Evolutionary conservation across 352 stramenopile genomes (phyloP).

Genomic region (Phytophthora hybrid): DNA sequence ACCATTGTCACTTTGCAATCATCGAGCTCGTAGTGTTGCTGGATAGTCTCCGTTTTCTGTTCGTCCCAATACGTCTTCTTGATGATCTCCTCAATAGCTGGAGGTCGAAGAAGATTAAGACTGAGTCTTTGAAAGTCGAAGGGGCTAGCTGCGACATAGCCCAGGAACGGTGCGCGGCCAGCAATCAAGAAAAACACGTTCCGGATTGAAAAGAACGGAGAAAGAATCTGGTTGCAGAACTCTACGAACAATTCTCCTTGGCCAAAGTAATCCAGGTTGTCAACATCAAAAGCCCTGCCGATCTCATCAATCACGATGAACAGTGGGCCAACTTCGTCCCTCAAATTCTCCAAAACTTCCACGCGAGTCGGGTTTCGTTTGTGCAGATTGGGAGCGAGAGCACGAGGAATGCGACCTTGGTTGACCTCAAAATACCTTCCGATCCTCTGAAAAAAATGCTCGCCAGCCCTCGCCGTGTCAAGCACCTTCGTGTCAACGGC

Average conservation of each 20-base stretch:
- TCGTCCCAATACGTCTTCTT: background rate
- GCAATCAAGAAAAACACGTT: constrained; percentile 33
- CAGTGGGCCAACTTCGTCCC: constrained; percentile 26
- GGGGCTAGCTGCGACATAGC: no score
- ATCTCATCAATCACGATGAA: constrained; percentile 36
- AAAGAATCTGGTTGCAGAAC: background rate
- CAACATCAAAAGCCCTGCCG: constrained; percentile 2
- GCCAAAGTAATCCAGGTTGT: background rate
- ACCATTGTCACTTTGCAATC: background rate
- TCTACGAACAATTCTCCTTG: background rate
- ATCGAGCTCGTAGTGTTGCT: background rate
- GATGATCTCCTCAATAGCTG: background rate
- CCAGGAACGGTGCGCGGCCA: constrained; percentile 23
- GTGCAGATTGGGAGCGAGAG: no score
- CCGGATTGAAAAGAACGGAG: constrained; percentile 2
- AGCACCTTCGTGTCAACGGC: no score
- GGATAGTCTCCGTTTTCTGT: background rate
- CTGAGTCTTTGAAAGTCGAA: background rate
- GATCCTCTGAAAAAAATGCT: no score
- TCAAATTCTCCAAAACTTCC: background rate
- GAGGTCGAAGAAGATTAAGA: background rate
- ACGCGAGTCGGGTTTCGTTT: no score
- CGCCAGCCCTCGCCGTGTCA: no score
- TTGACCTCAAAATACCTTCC: no score
- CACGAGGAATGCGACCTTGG: no score